phyloP scores from a whole-genome alignment of 805 yeast species.

The Kazachstania viticola region DNA sequence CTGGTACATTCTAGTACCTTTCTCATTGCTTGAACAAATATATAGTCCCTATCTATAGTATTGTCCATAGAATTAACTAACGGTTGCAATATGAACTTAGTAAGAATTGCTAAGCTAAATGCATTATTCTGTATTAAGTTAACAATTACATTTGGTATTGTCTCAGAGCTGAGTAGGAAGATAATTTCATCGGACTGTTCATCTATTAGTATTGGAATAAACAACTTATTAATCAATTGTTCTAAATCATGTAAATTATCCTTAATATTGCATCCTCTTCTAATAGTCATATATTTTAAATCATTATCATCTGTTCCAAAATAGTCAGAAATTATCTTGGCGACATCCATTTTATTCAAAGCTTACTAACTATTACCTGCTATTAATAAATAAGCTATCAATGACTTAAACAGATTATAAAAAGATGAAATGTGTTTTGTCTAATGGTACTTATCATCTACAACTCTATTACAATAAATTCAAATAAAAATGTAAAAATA shows the following conservation, averaged over 20 bases:
- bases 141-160: conserved; percentile 2
- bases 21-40: too few species aligned
- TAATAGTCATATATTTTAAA: conserved; percentile 49
- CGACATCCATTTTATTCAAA: conserved; percentile 4
- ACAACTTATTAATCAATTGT: conserved; percentile 42
- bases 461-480: too few species aligned
- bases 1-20: too few species aligned
- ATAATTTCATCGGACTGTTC: conserved; percentile 40
- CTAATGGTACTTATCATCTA: too few species aligned
- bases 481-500: too few species aligned
- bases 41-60: too few species aligned
- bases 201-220: conserved; percentile 25
- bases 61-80: too few species aligned
- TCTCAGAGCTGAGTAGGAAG: conserved; percentile 30
- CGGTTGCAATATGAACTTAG: too few species aligned
- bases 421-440: too few species aligned
- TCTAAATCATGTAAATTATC: conserved; percentile 60
- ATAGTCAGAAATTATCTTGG: conserved; percentile 9
- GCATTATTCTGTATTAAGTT: neutral
- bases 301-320: conserved; percentile 17
- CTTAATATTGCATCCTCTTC: conserved; percentile 72
- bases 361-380: too few species aligned
- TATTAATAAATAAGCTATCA: too few species aligned
- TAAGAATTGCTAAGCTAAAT: too few species aligned
- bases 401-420: neutral